Conservation (phyloP, 371 early-diverging fungal genomes). For the Mortierella sp. region DNA sequence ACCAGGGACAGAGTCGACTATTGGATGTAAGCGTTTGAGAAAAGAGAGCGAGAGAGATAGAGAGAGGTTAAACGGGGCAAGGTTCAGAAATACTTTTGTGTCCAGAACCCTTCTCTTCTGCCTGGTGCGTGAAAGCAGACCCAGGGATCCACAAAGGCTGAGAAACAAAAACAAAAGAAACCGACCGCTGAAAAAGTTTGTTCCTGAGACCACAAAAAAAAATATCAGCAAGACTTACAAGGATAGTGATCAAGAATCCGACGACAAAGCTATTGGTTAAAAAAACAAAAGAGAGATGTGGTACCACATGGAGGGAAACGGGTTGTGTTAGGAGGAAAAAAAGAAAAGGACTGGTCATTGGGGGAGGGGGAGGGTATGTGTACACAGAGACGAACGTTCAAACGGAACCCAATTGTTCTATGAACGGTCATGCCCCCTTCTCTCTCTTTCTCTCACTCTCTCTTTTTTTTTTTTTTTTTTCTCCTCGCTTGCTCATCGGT, state of each 20-base stretch:
- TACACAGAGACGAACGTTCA: background rate
- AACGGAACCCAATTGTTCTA: no score
- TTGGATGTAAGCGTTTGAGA: no score
- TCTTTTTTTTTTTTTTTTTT: no score
- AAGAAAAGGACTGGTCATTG: no score
- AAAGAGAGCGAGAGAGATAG: no score
- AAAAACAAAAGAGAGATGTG: background rate
- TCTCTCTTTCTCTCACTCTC: no score
- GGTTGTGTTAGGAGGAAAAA: background rate
- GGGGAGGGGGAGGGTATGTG: no score
- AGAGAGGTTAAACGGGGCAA: background rate
- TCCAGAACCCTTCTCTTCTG: no score
- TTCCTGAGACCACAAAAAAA: conserved; percentile 3
- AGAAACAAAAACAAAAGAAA: no score
- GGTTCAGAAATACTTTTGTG: background rate
- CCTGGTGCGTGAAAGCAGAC: no score
- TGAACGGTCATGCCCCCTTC: background rate
- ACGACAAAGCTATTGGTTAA: conserved; percentile 65
- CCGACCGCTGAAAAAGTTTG: conserved; percentile 7
- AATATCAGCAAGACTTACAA: conserved; percentile 58
- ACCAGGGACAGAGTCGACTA: conserved; percentile 75
- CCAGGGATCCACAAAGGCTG: no score
- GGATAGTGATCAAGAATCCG: conserved; percentile 78
- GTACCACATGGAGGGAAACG: background rate
- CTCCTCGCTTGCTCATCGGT: no score